These are phyloP conservation scores for Carex arenaria DNA, from an alignment of 202 grass and related monocot species.

Conservation along the genomic window DNA sequence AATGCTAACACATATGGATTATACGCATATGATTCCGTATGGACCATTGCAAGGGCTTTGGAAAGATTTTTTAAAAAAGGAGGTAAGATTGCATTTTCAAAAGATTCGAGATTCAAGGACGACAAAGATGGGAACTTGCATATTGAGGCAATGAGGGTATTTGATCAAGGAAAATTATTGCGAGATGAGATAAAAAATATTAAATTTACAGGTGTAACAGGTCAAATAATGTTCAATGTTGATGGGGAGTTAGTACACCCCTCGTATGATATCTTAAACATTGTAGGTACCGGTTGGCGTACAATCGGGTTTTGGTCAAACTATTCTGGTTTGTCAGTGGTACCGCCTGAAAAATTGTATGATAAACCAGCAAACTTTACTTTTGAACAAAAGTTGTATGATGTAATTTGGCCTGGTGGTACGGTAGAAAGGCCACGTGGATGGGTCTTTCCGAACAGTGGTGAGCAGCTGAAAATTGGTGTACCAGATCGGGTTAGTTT, in stretches of 20 bases:
- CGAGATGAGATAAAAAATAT: constrained; percentile 43
- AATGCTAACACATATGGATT: constrained; percentile 55
- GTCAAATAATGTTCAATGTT: constrained; percentile 55
- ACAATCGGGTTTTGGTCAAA: constrained; percentile 91
- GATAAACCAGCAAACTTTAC: constrained; percentile 58
- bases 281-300: constrained; percentile 64
- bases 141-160: constrained; percentile 81
- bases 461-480: constrained; percentile 69
- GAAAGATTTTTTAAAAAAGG: constrained; percentile 70
- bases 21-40: constrained; percentile 92
- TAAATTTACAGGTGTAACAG: constrained; percentile 66
- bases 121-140: constrained; percentile 48
- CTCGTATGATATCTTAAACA: constrained; percentile 81
- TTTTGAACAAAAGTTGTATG: constrained; percentile 52
- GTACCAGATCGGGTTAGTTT: constrained; percentile 77
- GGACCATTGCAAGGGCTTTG: constrained; percentile 63
- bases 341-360: constrained; percentile 65
- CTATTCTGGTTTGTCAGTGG: constrained; percentile 61
- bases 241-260: constrained; percentile 58
- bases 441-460: constrained; percentile 74
- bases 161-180: constrained; percentile 61
- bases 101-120: constrained; percentile 55
- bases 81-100: constrained; percentile 81
- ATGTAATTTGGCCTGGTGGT: constrained; percentile 92
- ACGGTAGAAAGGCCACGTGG: constrained; percentile 68